Percentiles rank a stretch among this genome's conserved stretches.
Evolutionary conservation across 257 asterid species (phyloP).

Genomic region (Przewalskia tangutica): DNA sequence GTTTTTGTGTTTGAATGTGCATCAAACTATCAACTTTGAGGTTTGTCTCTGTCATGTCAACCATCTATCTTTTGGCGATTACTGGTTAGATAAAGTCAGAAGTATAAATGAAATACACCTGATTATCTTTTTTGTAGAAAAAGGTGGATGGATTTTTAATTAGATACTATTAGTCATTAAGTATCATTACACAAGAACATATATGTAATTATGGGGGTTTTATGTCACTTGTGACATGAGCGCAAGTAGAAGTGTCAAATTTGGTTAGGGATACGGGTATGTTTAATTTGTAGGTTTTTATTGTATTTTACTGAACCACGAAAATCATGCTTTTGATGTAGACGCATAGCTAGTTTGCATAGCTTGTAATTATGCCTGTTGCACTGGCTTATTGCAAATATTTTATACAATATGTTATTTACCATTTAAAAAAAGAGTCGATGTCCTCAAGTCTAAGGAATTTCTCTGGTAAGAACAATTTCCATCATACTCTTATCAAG

Average conservation of each 20-base stretch:
- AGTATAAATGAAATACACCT: neutral
- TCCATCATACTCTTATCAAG: neutral
- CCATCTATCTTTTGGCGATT: neutral
- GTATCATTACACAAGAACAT: neutral
- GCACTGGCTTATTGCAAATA: too few species aligned
- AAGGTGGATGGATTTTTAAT: neutral
- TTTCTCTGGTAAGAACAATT: neutral
- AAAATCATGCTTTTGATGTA: neutral
- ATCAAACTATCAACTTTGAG: neutral
- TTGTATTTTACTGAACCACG: neutral
- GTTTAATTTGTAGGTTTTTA: neutral
- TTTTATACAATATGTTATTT: too few species aligned
- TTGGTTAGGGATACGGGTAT: neutral
- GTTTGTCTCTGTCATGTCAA: neutral
- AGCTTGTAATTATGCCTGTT: neutral
- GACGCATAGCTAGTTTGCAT: neutral
- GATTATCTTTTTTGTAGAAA: neutral
- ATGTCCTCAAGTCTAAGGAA: neutral
- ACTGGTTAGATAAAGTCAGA: neutral
- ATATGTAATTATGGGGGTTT: neutral
- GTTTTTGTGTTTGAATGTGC: neutral
- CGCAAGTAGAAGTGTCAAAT: neutral
- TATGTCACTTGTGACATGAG: neutral
- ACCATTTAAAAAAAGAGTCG: neutral
- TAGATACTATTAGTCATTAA: neutral